These are phyloP conservation scores for Fusarium heterosporum DNA, from an alignment of 2,329 filamentous ascomycete species.

Conservation along the genomic window DNA sequence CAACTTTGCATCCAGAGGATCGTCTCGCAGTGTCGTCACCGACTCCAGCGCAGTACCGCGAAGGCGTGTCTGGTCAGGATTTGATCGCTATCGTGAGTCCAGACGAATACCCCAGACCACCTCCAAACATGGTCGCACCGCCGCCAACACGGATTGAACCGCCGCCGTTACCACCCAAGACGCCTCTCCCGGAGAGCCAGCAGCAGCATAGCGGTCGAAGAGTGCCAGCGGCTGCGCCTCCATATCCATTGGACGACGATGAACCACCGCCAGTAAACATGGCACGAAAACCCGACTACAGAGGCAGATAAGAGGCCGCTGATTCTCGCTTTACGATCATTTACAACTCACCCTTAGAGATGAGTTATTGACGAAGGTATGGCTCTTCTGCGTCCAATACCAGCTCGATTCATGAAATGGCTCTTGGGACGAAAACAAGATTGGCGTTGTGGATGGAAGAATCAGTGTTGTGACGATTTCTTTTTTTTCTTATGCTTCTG, in stretches of 20 bases:
- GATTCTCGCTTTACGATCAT: not conserved
- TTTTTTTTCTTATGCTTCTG: constrained; percentile 32
- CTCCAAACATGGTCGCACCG: constrained; percentile 49
- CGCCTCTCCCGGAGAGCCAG: constrained; percentile 70
- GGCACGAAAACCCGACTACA: constrained; percentile 84
- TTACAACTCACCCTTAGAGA: not conserved
- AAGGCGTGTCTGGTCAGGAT: constrained; percentile 67
- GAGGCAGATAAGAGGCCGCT: constrained; percentile 52
- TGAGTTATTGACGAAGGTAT: constrained; percentile 1
- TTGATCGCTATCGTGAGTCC: constrained; percentile 73
- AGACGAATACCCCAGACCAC: constrained; percentile 66
- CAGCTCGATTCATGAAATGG: constrained; percentile 7
- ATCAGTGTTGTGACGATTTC: constrained; percentile 14
- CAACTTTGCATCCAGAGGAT: constrained; percentile 56
- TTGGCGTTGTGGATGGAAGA: constrained; percentile 26
- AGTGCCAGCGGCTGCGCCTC: constrained; percentile 61
- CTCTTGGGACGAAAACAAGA: constrained; percentile 10
- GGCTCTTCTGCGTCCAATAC: not conserved
- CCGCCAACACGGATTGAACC: constrained; percentile 63
- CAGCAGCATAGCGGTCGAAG: constrained; percentile 46
- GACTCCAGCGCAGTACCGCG: constrained; percentile 69
- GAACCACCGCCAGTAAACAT: constrained; percentile 88
- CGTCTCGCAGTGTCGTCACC: constrained; percentile 68
- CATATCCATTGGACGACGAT: constrained; percentile 85
- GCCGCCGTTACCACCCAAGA: constrained; percentile 82